Percentiles rank a stretch among this genome's conserved stretches.
Conservation (phyloP, 2,329 filamentous ascomycete genomes). For the Stagonosporopsis tanaceti region DNA sequence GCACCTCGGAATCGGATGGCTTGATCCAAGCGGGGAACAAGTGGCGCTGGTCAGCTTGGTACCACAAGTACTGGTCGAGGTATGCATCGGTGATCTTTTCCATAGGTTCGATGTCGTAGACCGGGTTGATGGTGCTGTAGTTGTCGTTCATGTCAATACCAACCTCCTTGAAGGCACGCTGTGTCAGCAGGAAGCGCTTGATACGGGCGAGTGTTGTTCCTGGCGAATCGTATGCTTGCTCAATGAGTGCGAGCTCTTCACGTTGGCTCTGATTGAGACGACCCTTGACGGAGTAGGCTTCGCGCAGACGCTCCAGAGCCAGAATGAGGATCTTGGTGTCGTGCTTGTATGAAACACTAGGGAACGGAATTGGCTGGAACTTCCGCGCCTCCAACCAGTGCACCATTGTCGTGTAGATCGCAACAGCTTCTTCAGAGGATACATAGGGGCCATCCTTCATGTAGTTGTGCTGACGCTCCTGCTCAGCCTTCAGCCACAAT, state of each 20-base stretch:
- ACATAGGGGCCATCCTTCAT: constrained; percentile 99
- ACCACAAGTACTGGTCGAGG: constrained; percentile 98
- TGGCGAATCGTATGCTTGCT: constrained; percentile 97
- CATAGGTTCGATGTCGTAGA: constrained; percentile 98
- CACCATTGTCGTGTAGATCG: constrained; percentile 98
- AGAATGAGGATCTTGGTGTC: constrained; percentile 99
- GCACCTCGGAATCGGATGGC: constrained; percentile 96
- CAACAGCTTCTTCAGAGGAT: constrained; percentile 96
- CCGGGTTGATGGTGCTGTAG: constrained; percentile 98
- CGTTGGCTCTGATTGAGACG: constrained; percentile 96
- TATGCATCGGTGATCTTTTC: constrained; percentile 99
- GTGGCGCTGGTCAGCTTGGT: constrained; percentile 96
- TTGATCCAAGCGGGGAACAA: constrained; percentile 99
- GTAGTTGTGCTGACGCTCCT: constrained; percentile 98
- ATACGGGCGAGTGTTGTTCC: constrained; percentile 95
- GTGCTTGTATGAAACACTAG: constrained; percentile 98
- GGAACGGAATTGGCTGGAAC: constrained; percentile 98
- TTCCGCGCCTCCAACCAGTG: constrained; percentile 99
- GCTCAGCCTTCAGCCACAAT: constrained; percentile 96
- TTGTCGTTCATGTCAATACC: constrained; percentile 99
- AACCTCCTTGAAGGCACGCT: constrained; percentile 98
- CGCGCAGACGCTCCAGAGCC: constrained; percentile 88
- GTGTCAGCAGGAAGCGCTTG: constrained; percentile 95
- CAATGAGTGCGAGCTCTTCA: constrained; percentile 94
- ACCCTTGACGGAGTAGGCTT: constrained; percentile 97